Base-by-base conservation (phyloP, 169 alveolate genomes). In the Cryptosporidium meleagridis region DNA sequence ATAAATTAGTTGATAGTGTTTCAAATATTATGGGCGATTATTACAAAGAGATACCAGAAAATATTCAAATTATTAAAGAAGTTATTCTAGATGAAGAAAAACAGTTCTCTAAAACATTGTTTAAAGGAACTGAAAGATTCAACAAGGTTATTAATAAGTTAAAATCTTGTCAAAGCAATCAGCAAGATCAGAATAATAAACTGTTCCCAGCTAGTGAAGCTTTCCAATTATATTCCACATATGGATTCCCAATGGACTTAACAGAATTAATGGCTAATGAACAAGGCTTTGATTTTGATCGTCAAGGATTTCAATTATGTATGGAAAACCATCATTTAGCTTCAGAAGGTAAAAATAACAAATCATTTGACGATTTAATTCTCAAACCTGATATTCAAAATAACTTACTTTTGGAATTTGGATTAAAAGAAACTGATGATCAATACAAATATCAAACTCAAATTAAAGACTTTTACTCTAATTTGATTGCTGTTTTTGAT, bases 211-310 rank as follows among this genome's bases (percentile, higher is more conserved):
- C 96, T 5, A 69, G 84, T 6, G 97, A 94, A 29, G 97, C 98
- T 8, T 97, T 97, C 75, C 92, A 94, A 70, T 94, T 97, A 55
- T 96, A 94, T 84, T 94, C 97, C 10, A 96, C 98, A 3, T 97
- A 93, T 73, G 99, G 99, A 21, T 97, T 97, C 68, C 99, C 99
- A 0, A 92, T 94, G 85, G 99, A 97, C 84, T 94, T 97, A 29
- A 95, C 98, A 29, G 95, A 95, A 92, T 85, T 97, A 31, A 97
- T 97, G 98, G 97, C 98, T 31, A 95, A 93, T 68, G 99, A 97
- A 84, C 91, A 87, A 73, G 91, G 86, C n/a, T 45, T 93, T 14
- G 93, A 87, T 39, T 94, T 96, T 31, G 95, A 96, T 70, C 91
- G 75, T 10, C 93, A 86, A 41, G 98, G 96, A 52, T 96, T 95